A percentile compares a stretch with the other conserved stretches of the same genome.
Evolutionary conservation across 2,329 filamentous ascomycete species (phyloP).

Genomic region (Colletotrichum shisoi): DNA sequence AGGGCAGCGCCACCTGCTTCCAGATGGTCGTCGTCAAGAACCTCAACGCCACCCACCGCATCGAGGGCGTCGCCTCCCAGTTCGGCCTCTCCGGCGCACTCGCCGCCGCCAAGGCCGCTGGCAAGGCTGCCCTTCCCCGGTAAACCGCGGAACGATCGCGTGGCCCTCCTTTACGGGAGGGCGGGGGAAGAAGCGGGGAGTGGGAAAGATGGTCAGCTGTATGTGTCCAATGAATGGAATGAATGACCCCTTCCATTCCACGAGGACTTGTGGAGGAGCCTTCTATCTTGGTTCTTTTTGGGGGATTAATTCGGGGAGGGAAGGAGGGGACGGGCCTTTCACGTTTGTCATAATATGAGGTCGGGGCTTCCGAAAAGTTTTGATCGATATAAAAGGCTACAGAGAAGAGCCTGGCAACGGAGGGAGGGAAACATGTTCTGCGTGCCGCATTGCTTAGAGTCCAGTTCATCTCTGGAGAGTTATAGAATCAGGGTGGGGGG

Average conservation of each 20-base stretch:
- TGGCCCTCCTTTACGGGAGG: too few species aligned
- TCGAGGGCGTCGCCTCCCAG: constrained; percentile 76
- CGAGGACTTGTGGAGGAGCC: not conserved
- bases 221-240: constrained; percentile 15
- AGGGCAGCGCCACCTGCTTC: constrained; percentile 85
- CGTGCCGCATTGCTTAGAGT: not conserved
- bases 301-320: too few species aligned
- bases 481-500: constrained; percentile 1
- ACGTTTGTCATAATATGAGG: constrained; percentile 16
- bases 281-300: not conserved
- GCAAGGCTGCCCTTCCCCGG: constrained; percentile 26
- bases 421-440: not conserved
- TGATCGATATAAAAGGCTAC: constrained; percentile 16
- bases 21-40: constrained; percentile 90
- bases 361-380: constrained; percentile 17
- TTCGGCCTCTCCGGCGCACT: constrained; percentile 72
- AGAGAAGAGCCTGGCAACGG: not conserved
- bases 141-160: not conserved
- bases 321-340: constrained; percentile 4
- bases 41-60: constrained; percentile 83
- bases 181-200: too few species aligned
- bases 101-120: constrained; percentile 47
- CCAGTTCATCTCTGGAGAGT: constrained; percentile 1
- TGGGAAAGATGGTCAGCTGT: not conserved
- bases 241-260: not conserved